Evolutionary conservation across 352 stramenopile genomes (phyloP).

Genomic region (Pythium phragmitis): DNA sequence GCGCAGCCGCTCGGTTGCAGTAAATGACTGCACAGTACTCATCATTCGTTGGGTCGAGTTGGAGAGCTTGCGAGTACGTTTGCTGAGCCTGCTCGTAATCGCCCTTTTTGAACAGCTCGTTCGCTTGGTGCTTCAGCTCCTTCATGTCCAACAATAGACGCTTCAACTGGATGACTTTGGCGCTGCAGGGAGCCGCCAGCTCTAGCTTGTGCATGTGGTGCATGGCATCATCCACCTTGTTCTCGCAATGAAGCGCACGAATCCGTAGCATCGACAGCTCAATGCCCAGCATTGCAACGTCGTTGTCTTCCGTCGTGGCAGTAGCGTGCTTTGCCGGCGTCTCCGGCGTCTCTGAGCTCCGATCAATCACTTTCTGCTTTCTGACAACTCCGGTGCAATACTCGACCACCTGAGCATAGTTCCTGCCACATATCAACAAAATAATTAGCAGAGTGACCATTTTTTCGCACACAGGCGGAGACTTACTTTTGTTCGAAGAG

Average conservation of each 20-base stretch:
- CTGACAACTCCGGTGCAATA: conserved; percentile 55
- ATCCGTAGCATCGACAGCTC: conserved; percentile 49
- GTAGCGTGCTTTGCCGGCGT: background rate
- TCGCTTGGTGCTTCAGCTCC: conserved; percentile 63
- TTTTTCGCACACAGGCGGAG: background rate
- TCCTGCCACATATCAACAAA: conserved; percentile 30
- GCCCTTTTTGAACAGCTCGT: conserved; percentile 59
- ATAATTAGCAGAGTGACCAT: background rate
- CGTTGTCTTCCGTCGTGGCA: conserved; percentile 29
- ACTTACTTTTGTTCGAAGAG: conserved; percentile 71
- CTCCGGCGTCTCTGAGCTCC: conserved; percentile 1
- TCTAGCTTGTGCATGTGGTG: conserved; percentile 56
- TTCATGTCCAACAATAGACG: conserved; percentile 65
- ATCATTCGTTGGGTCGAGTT: conserved; percentile 63
- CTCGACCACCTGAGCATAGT: conserved; percentile 45
- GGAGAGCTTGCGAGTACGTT: conserved; percentile 66
- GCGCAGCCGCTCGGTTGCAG: conserved; percentile 78
- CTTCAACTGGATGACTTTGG: conserved; percentile 71
- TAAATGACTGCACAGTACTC: conserved; percentile 77
- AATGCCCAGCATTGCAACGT: conserved; percentile 54
- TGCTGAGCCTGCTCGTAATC: conserved; percentile 52
- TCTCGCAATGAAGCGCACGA: conserved; percentile 66
- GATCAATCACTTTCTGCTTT: conserved; percentile 40
- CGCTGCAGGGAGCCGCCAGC: conserved; percentile 61
- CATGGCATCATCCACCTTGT: conserved; percentile 64